A percentile compares a stretch with the other conserved stretches of the same genome.
Conservation (phyloP, 495 filamentous ascomycete genomes). For the Parathielavia hyrcaniae region DNA sequence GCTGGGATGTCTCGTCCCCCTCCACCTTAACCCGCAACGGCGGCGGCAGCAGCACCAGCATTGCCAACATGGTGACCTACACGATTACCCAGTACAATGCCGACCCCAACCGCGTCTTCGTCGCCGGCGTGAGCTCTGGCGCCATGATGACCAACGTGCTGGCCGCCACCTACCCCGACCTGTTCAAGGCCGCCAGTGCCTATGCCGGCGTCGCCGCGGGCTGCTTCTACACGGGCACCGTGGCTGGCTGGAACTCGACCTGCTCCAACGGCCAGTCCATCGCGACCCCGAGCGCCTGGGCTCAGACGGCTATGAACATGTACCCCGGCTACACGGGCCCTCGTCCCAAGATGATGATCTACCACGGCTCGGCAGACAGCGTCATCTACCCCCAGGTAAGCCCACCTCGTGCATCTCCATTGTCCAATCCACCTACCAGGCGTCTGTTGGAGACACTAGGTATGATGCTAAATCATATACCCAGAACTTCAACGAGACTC, state of each 20-base stretch:
- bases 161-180: constrained; percentile 51
- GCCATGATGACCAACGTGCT: constrained; percentile 51
- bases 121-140: constrained; percentile 49
- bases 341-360: constrained; percentile 52
- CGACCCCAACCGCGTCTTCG: constrained; percentile 46
- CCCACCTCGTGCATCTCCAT: not conserved
- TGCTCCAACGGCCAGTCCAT: constrained; percentile 41
- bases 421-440: not conserved
- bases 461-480: not conserved
- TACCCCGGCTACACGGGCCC: constrained; percentile 47
- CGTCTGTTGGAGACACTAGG: not conserved
- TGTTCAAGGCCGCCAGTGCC: constrained; percentile 50
- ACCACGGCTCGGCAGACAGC: constrained; percentile 46
- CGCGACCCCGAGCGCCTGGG: constrained; percentile 41
- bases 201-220: constrained; percentile 58
- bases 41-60: constrained; percentile 53
- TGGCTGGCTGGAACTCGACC: constrained; percentile 42
- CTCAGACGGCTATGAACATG: constrained; percentile 38
- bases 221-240: constrained; percentile 48
- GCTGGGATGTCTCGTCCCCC: constrained; percentile 56
- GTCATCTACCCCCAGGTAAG: constrained; percentile 37
- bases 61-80: constrained; percentile 57
- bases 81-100: constrained; percentile 44
- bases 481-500: constrained; percentile 44
- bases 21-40: constrained; percentile 50